Conservation (phyloP, 108 stramenopile species). For the Conticribra guillardii region DNA sequence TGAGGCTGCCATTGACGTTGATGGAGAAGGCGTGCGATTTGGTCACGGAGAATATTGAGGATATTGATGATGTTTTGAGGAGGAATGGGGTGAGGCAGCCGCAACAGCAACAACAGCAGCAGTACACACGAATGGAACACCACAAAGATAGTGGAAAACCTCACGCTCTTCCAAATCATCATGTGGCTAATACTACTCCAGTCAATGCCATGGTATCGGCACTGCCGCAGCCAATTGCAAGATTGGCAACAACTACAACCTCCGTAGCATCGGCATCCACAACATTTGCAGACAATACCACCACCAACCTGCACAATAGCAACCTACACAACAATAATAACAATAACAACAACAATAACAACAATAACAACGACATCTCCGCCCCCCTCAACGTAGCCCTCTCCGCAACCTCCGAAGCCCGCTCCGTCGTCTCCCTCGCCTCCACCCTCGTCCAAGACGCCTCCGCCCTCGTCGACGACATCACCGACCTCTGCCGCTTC, state of each 20-base stretch:
- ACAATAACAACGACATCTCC: constrained; percentile 15
- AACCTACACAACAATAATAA: neutral
- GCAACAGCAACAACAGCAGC: too few species aligned
- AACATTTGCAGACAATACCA: too few species aligned
- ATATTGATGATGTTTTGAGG: constrained; percentile 41
- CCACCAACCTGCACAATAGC: too few species aligned
- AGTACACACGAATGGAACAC: too few species aligned
- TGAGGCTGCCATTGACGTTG: constrained; percentile 47
- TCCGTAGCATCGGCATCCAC: too few species aligned
- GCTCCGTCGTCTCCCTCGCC: constrained; percentile 34
- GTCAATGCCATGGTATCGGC: too few species aligned
- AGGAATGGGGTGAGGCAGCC: too few species aligned
- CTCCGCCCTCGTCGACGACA: constrained; percentile 43
- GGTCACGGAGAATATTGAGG: constrained; percentile 43
- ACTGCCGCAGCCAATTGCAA: too few species aligned
- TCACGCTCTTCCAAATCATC: too few species aligned
- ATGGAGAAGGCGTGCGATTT: constrained; percentile 47
- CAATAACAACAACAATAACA: neutral
- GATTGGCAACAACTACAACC: too few species aligned
- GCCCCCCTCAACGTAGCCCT: constrained; percentile 26
- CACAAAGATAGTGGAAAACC: too few species aligned
- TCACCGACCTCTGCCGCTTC: constrained; percentile 49
- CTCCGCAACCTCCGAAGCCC: constrained; percentile 39
- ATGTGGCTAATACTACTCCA: too few species aligned
- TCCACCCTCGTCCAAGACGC: constrained; percentile 43